phyloP scores from a whole-genome alignment of 805 yeast genomes.

The Nakazawaea pomicola region DNA sequence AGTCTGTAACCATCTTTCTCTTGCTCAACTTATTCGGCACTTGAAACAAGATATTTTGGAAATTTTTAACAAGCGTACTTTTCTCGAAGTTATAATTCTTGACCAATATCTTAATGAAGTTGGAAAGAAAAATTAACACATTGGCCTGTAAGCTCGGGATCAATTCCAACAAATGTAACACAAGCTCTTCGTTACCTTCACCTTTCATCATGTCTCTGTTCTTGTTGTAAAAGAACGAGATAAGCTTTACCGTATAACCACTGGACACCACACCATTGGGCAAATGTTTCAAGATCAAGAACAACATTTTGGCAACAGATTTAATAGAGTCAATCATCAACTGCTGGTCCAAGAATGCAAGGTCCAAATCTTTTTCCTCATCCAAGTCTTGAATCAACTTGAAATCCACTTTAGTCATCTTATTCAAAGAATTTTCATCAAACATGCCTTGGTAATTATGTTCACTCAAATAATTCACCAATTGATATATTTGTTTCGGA shows the following conservation, averaged over 20 bases:
- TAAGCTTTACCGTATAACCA: constrained; percentile 19
- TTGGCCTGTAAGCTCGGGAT: constrained; percentile 37
- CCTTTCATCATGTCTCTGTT: constrained; percentile 12
- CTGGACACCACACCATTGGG: constrained; percentile 37
- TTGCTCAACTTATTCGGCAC: constrained; percentile 21
- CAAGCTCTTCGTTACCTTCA: constrained; percentile 18
- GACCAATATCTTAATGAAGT: constrained; percentile 26
- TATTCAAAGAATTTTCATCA: constrained; percentile 15
- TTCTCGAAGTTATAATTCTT: constrained; percentile 12
- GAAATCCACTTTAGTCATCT: constrained; percentile 14
- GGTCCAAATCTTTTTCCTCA: constrained; percentile 10
- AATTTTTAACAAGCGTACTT: constrained; percentile 22
- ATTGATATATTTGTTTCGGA: constrained; percentile 25
- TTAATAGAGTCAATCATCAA: constrained; percentile 17
- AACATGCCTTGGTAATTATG: constrained; percentile 22
- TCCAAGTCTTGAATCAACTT: constrained; percentile 15
- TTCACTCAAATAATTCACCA: constrained; percentile 24
- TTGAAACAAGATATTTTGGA: constrained; percentile 26
- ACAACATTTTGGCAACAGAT: constrained; percentile 24
- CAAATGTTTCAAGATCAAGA: constrained; percentile 26
- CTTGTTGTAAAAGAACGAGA: constrained; percentile 17
- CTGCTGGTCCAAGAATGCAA: constrained; percentile 11
- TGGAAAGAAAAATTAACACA: constrained; percentile 32
- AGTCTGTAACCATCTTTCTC: constrained; percentile 22
- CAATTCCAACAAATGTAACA: constrained; percentile 30